A percentile compares a stretch with the other conserved stretches of the same genome.
phyloP scores from a whole-genome alignment of 148 eudicot genomes.

The Selenicereus undatus region DNA sequence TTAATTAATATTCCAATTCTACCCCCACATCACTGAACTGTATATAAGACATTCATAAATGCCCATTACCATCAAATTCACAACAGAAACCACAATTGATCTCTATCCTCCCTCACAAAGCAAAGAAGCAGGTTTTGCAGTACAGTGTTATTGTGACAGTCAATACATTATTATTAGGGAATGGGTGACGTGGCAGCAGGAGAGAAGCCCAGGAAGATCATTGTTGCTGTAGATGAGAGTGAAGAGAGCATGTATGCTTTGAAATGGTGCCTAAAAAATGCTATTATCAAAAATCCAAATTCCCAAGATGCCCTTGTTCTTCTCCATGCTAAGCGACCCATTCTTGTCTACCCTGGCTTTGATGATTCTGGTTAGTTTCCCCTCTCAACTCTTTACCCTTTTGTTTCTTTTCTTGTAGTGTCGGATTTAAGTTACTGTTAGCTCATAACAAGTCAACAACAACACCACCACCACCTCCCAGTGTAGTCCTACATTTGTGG shows the following conservation, averaged over 20 bases:
- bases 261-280: slow-evolving; percentile 65
- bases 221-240: slow-evolving; percentile 62
- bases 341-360: slow-evolving; percentile 35
- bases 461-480: too few species aligned
- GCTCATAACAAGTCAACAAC: too few species aligned
- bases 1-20: too few species aligned
- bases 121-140: too few species aligned
- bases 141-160: too few species aligned
- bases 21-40: neutral
- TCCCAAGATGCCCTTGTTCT: slow-evolving; percentile 45
- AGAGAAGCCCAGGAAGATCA: slow-evolving; percentile 34
- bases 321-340: slow-evolving; percentile 52
- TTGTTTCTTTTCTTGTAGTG: neutral
- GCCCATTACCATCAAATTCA: neutral
- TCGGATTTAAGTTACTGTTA: too few species aligned
- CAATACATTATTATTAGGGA: too few species aligned
- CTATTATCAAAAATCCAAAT: slow-evolving; percentile 10
- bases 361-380: slow-evolving; percentile 38
- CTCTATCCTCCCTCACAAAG: neutral
- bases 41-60: neutral
- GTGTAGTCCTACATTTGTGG: too few species aligned
- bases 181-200: slow-evolving; percentile 28
- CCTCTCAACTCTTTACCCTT: neutral
- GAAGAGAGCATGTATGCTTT: slow-evolving; percentile 66
- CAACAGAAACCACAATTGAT: neutral